phyloP scores from a whole-genome alignment of 805 yeast genomes.

The Ogataea paradorogensis region DNA sequence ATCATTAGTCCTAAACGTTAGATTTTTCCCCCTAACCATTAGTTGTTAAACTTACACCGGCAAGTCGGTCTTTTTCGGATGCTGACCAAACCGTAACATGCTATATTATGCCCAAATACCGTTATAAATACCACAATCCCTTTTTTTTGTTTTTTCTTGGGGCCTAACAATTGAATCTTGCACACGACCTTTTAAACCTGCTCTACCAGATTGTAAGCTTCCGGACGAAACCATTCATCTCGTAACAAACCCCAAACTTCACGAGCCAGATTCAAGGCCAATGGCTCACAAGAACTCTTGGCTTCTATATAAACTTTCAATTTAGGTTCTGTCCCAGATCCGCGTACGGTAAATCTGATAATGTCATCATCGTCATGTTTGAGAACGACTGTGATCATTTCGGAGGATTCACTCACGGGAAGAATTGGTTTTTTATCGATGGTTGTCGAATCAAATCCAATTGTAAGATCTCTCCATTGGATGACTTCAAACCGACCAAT shows the following conservation, averaged over 20 bases:
- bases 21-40: background rate
- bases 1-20: constrained; percentile 6
- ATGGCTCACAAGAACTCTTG: constrained; percentile 41
- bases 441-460: constrained; percentile 75
- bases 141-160: constrained; percentile 1
- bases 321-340: constrained; percentile 97
- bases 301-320: constrained; percentile 90
- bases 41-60: constrained; percentile 39
- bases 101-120: background rate
- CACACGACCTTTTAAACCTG: constrained; percentile 24
- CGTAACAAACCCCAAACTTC: constrained; percentile 64
- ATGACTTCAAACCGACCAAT: constrained; percentile 59
- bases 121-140: background rate
- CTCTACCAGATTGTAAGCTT: constrained; percentile 36
- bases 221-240: constrained; percentile 70
- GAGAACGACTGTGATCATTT: constrained; percentile 78
- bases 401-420: constrained; percentile 70
- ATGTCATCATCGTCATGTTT: constrained; percentile 32
- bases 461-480: constrained; percentile 80
- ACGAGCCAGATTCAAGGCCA: constrained; percentile 52
- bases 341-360: constrained; percentile 81
- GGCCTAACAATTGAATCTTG: background rate
- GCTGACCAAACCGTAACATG: constrained; percentile 29
- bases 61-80: constrained; percentile 45
- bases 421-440: constrained; percentile 53